These are phyloP conservation scores for Paramecium pentaurelia DNA, from an alignment of 73 alveolate genomes.

Conservation along the genomic window DNA sequence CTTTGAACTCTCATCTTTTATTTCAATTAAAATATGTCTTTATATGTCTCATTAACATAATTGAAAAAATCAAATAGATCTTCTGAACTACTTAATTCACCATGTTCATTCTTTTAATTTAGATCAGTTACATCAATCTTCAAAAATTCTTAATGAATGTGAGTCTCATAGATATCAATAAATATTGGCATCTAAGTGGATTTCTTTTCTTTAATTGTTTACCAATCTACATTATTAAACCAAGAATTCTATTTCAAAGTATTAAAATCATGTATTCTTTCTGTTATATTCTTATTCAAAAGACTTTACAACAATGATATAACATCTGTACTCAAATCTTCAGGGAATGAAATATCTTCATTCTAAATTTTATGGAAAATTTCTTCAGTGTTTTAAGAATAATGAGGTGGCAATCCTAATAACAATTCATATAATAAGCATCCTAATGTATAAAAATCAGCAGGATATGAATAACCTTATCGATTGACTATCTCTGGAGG, in stretches of 20 bases:
- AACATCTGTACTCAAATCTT: conserved; percentile 66
- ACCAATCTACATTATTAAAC: conserved; percentile 61
- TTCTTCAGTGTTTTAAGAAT: conserved; percentile 63
- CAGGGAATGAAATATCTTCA: conserved; percentile 63
- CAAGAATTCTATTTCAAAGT: neutral
- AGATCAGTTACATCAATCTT: conserved; percentile 32
- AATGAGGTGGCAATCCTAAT: conserved; percentile 76
- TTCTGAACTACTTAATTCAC: neutral
- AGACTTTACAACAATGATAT: conserved; percentile 72
- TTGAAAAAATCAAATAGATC: conserved; percentile 34
- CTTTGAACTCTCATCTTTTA: conserved; percentile 22
- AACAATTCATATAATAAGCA: conserved; percentile 70
- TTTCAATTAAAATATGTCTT: neutral
- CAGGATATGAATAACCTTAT: conserved; percentile 66
- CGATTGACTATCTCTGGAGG: conserved; percentile 72
- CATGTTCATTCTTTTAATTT: neutral
- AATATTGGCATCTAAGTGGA: conserved; percentile 18
- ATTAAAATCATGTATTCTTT: conserved; percentile 40
- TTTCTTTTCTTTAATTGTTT: neutral
- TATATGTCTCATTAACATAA: conserved; percentile 2
- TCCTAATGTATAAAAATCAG: conserved; percentile 74
- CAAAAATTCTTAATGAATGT: conserved; percentile 44
- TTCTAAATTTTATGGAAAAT: conserved; percentile 62
- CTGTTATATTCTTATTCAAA: conserved; percentile 70
- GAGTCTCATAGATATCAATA: conserved; percentile 39